Evolutionary conservation across 345 rosid genomes (phyloP).

Genomic region (Gossypium australe): DNA sequence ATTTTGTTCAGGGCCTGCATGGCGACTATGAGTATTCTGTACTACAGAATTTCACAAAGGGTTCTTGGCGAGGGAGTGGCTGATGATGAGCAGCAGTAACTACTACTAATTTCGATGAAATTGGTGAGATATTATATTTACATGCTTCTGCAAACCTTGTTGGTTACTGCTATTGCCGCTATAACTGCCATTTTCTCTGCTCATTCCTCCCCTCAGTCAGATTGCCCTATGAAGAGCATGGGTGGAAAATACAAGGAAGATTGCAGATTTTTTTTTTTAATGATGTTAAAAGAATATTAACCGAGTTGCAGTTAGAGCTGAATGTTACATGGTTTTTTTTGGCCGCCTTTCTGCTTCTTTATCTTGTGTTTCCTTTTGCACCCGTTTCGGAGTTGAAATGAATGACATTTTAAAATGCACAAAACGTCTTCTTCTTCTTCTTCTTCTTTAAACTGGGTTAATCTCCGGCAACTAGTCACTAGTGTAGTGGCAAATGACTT

Average conservation of each 20-base stretch:
- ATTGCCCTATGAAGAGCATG: neutral
- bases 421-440: no score
- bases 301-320: neutral
- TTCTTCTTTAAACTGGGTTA: neutral
- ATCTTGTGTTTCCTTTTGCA: neutral
- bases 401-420: neutral
- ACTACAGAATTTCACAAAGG: slow-evolving; percentile 84
- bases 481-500: no score
- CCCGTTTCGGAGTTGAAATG: neutral
- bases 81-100: slow-evolving; percentile 51
- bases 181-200: neutral
- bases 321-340: neutral
- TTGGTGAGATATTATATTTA: neutral
- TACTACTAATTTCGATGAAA: neutral
- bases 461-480: neutral
- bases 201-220: neutral
- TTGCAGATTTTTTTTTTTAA: neutral
- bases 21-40: slow-evolving; percentile 94
- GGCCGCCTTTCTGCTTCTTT: neutral
- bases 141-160: slow-evolving; percentile 1
- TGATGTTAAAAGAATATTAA: neutral
- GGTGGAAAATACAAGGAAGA: neutral
- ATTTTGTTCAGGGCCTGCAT: slow-evolving; percentile 81
- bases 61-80: slow-evolving; percentile 50
- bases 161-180: neutral